Evolutionary conservation across 495 filamentous ascomycete genomes (phyloP).

Genomic region (Penicillium flavigenum): DNA sequence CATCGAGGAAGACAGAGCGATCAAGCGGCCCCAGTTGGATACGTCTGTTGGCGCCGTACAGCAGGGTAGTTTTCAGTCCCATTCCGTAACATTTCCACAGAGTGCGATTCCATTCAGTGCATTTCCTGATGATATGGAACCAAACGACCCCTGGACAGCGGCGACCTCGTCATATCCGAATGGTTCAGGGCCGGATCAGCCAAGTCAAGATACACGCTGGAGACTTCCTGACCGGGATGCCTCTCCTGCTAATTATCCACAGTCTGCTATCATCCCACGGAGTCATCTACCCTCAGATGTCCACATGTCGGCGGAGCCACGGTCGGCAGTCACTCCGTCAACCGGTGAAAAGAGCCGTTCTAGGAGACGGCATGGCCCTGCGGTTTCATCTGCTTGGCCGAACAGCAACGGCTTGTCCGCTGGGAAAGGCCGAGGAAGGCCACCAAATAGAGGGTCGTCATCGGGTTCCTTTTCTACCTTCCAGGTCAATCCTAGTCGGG

Average conservation of each 20-base stretch:
- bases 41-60: constrained; percentile 63
- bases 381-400: constrained; percentile 94
- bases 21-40: constrained; percentile 65
- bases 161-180: constrained; percentile 38
- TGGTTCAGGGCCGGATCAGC: constrained; percentile 27
- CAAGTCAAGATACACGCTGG: constrained; percentile 48
- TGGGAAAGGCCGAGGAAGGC: constrained; percentile 80
- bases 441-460: constrained; percentile 74
- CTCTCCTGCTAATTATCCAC: constrained; percentile 68
- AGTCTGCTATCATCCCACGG: constrained; percentile 74
- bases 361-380: constrained; percentile 81
- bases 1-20: constrained; percentile 51
- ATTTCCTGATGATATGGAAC: constrained; percentile 54
- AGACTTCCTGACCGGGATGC: constrained; percentile 50
- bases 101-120: constrained; percentile 63
- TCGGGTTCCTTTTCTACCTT: constrained; percentile 85
- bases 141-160: constrained; percentile 56
- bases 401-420: constrained; percentile 61
- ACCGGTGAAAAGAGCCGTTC: constrained; percentile 52
- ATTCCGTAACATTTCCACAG: constrained; percentile 52
- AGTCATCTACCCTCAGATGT: constrained; percentile 50
- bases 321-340: constrained; percentile 66
- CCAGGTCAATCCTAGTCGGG: constrained; percentile 63
- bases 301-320: constrained; percentile 57
- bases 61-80: constrained; percentile 49